Base-by-base conservation (phyloP, 1,139 yeast genomes). In the Entelexis sorbosivorans region DNA sequence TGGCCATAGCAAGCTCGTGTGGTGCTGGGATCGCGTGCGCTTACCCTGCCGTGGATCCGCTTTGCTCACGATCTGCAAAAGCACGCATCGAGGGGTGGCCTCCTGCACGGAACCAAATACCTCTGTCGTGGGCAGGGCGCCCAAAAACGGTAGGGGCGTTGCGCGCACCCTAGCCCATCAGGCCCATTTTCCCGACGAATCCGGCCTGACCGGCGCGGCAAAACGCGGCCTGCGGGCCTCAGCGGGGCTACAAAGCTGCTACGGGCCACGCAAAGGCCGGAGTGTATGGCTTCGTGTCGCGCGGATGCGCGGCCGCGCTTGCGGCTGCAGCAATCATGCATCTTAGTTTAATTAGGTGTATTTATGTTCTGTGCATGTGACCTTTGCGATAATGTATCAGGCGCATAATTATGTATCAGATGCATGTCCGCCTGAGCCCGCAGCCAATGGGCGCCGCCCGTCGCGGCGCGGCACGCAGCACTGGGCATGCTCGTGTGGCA, bases 371-470 rank as follows among this genome's bases (percentile, higher is more conserved):
- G 29, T 14, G 33, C 45, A 42, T 42, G 45, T 42, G 45, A 42
- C 14, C 20, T 31, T 39, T 22, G 36, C 45, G 45, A 42, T 42
- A 42, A 32, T 32, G 45, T 31, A 32, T 32, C 28, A 32, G 45
- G 29, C 9, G 45, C 45, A 42, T 19, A 24, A 9, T 29, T 4
- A 29, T 29, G 44, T 31, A 17, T 40, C 35, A 31, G 35, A 28
- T 16, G 44, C 44, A 40, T 31, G 35, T 10, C 24, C 5, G 16
- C 8, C 26, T 7, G n/a, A n/a, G 26, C 16, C 8, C 9, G n/a
- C 31, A 13, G 26, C 45, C 45, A 42, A 42, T 42, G 26, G 20
- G 19, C 16, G 19, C 6, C n/a, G 35, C 13, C 17, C 16, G 11
- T 28, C n/a, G 35, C 26, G 16, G 6, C 10, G 26, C 5, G 35